These are phyloP conservation scores for Sporothrix globosa DNA, from an alignment of 2,329 filamentous ascomycete genomes.

Conservation along the genomic window DNA sequence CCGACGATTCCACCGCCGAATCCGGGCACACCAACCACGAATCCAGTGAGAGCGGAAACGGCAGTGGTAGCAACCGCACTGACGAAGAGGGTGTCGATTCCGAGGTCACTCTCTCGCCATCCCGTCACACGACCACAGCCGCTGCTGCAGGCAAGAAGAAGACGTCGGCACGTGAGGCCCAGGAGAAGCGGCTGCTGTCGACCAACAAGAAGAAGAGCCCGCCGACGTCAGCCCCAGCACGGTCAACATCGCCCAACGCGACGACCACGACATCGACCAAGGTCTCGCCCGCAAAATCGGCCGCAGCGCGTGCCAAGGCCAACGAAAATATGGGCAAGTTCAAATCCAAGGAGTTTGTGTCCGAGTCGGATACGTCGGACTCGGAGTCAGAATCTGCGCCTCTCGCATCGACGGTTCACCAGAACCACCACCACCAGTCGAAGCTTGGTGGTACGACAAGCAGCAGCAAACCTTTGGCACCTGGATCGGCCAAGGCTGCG, in stretches of 20 bases:
- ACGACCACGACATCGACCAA: conserved; percentile 40
- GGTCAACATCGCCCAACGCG: conserved; percentile 17
- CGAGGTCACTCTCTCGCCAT: conserved; percentile 34
- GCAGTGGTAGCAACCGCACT: conserved; percentile 31
- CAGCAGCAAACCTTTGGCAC: conserved; percentile 24
- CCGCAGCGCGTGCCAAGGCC: conserved; percentile 44
- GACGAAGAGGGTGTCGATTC: conserved; percentile 40
- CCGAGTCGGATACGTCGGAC: conserved; percentile 59
- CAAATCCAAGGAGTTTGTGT: conserved; percentile 60
- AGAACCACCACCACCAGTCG: conserved; percentile 14
- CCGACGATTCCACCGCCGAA: conserved; percentile 50
- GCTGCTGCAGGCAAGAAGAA: conserved; percentile 51
- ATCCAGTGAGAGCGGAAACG: conserved; percentile 40
- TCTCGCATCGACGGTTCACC: conserved; percentile 42
- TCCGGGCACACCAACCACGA: conserved; percentile 49
- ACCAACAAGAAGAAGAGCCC: conserved; percentile 47
- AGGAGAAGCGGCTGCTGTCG: conserved; percentile 59
- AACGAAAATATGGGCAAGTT: conserved; percentile 49
- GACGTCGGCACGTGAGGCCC: conserved; percentile 55
- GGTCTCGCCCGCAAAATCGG: conserved; percentile 48
- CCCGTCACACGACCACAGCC: conserved; percentile 45
- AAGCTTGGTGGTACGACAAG: conserved; percentile 23
- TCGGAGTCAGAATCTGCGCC: conserved; percentile 46
- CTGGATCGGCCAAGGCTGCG: conserved; percentile 34
- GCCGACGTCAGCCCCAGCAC: conserved; percentile 25